These are phyloP conservation scores for Mycena citricolor DNA, from an alignment of 1,284 basidiomycete genomes.

Conservation along the genomic window DNA sequence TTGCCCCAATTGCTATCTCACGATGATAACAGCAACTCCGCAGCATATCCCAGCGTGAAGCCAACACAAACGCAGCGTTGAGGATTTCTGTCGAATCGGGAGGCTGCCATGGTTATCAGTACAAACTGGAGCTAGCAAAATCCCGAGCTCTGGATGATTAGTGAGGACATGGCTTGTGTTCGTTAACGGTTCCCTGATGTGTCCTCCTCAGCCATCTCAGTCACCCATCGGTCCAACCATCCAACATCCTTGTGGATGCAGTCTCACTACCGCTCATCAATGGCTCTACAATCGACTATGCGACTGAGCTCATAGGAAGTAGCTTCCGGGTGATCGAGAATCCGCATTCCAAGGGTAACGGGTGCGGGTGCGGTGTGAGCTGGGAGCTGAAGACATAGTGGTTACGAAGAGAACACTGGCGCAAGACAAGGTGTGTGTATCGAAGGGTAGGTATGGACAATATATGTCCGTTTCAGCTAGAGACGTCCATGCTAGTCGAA, in stretches of 20 bases:
- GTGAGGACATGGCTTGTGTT: too few relatives aligned
- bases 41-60: slow-evolving; percentile 56
- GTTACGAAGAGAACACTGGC: too few relatives aligned
- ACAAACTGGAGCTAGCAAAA: slow-evolving; percentile 79
- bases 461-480: slow-evolving; percentile 17
- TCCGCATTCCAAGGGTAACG: slow-evolving; percentile 81
- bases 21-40: slow-evolving; percentile 76
- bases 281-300: slow-evolving; percentile 84
- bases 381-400: slow-evolving; percentile 75
- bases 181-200: slow-evolving; percentile 3
- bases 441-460: background rate
- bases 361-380: slow-evolving; percentile 90
- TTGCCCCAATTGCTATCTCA: background rate
- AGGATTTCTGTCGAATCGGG: slow-evolving; percentile 84
- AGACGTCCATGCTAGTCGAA: slow-evolving; percentile 19
- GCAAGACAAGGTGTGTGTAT: slow-evolving; percentile 3
- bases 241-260: slow-evolving; percentile 79
- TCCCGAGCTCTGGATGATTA: slow-evolving; percentile 71
- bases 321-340: slow-evolving; percentile 80
- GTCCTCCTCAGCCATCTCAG: slow-evolving; percentile 51
- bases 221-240: slow-evolving; percentile 67
- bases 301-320: slow-evolving; percentile 89
- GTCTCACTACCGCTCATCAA: slow-evolving; percentile 78
- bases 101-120: slow-evolving; percentile 92
- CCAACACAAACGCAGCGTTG: slow-evolving; percentile 61